Percentiles rank a stretch among this genome's conserved stretches.
phyloP scores from a whole-genome alignment of 1,284 basidiomycete genomes.

The Spongiforma sp. region DNA sequence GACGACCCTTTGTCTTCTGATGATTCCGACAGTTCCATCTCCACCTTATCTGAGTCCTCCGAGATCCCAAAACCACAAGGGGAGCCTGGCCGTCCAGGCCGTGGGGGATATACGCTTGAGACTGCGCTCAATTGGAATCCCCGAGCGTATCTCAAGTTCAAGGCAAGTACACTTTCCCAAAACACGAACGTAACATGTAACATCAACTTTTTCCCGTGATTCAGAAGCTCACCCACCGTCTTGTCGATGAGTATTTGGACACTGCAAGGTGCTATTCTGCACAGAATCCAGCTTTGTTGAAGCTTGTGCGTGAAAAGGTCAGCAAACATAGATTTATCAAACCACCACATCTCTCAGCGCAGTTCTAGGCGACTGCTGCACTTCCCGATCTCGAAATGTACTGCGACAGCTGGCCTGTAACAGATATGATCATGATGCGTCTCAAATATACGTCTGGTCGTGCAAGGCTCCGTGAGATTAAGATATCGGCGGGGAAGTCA shows the following conservation, averaged over 20 bases:
- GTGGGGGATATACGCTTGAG: constrained; percentile 11
- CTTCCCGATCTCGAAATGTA: constrained; percentile 10
- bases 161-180: constrained; percentile 5
- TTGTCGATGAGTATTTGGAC: constrained; percentile 13
- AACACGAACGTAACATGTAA: no score
- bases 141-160: neutral
- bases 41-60: neutral
- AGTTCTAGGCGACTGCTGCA: neutral
- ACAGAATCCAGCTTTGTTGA: constrained; percentile 1
- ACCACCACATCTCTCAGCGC: neutral
- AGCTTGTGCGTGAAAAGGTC: constrained; percentile 4
- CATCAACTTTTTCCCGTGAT: no score
- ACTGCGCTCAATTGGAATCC: neutral
- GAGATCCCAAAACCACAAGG: constrained; percentile 11
- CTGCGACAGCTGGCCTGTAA: constrained; percentile 2
- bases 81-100: constrained; percentile 8
- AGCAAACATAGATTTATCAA: neutral
- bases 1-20: no score
- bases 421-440: constrained; percentile 6
- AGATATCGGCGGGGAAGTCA: constrained; percentile 1
- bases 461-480: neutral
- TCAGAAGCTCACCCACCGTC: neutral
- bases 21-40: no score
- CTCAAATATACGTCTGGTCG: constrained; percentile 12
- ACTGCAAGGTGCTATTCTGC: constrained; percentile 7